These are phyloP conservation scores for Scenedesmus sp. DNA, from an alignment of 163 green algal genomes.

Conservation along the genomic window DNA sequence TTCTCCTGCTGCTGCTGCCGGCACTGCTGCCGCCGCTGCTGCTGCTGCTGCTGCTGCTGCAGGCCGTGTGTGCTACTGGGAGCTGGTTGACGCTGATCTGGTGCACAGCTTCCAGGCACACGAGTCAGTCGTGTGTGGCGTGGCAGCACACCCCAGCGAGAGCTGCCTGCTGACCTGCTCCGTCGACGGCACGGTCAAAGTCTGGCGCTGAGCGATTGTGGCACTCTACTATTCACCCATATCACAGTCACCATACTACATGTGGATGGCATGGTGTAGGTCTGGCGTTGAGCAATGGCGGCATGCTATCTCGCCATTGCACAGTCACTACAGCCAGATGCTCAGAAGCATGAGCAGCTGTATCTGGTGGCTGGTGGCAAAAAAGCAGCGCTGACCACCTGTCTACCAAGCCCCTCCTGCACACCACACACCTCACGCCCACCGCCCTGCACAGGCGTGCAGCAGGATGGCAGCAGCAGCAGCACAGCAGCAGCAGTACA, in stretches of 20 bases:
- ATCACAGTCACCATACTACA: no score
- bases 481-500: background rate
- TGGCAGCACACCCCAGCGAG: conserved; percentile 85
- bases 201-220: conserved; percentile 72
- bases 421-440: no score
- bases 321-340: no score
- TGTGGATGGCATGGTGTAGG: background rate
- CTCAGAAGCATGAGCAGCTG: no score
- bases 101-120: conserved; percentile 81
- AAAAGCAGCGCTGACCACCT: no score
- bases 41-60: background rate
- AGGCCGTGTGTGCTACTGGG: conserved; percentile 89
- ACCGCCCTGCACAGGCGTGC: no score
- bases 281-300: background rate
- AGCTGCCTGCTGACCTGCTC: conserved; percentile 82
- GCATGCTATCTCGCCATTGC: background rate
- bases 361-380: no score
- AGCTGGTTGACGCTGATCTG: conserved; percentile 84
- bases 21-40: background rate
- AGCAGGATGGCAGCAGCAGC: no score
- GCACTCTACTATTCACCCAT: background rate
- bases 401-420: no score
- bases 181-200: conserved; percentile 85
- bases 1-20: background rate
- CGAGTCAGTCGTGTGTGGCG: conserved; percentile 73